Percentiles rank a stretch among this genome's conserved stretches.
These are phyloP conservation scores for Microdochium nivale DNA, from an alignment of 2,329 filamentous ascomycete species.

Conservation along the genomic window DNA sequence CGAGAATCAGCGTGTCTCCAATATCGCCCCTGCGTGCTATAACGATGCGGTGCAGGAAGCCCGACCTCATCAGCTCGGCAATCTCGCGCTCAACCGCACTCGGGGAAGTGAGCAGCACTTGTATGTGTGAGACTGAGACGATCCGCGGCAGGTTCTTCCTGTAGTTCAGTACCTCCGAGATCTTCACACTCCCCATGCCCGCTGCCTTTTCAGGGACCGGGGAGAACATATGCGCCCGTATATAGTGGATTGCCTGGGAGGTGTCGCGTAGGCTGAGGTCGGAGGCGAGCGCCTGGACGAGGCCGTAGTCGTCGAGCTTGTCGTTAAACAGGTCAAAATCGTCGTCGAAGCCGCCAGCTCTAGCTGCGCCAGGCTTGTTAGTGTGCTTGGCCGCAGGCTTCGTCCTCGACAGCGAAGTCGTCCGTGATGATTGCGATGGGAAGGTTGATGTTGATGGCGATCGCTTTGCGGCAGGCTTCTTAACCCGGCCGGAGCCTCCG, in stretches of 20 bases:
- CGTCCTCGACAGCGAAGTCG: conserved; percentile 15
- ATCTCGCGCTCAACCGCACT: conserved; percentile 61
- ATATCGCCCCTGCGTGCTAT: conserved; percentile 52
- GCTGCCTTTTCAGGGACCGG: conserved; percentile 46
- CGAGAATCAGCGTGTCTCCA: conserved; percentile 57
- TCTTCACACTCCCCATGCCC: conserved; percentile 56
- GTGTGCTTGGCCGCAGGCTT: conserved; percentile 9
- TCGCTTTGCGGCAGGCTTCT: conserved; percentile 16
- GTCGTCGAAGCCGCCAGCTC: conserved; percentile 14
- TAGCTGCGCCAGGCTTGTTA: conserved; percentile 6
- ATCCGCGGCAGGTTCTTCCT: conserved; percentile 51
- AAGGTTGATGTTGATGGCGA: conserved; percentile 8
- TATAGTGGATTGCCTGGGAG: conserved; percentile 55
- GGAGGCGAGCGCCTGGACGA: conserved; percentile 43
- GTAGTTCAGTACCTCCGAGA: conserved; percentile 55
- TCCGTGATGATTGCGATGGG: conserved; percentile 11
- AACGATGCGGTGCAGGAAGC: conserved; percentile 51
- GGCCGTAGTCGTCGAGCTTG: conserved; percentile 51
- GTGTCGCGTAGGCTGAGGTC: conserved; percentile 52
- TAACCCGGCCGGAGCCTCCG: conserved; percentile 22
- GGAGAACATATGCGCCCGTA: conserved; percentile 54
- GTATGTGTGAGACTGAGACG: conserved; percentile 57
- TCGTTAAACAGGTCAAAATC: conserved; percentile 29
- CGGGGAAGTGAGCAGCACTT: conserved; percentile 48
- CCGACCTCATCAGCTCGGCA: conserved; percentile 47